Conservation (phyloP, 2,329 filamentous ascomycete species). For the Monosporascus sp. region DNA sequence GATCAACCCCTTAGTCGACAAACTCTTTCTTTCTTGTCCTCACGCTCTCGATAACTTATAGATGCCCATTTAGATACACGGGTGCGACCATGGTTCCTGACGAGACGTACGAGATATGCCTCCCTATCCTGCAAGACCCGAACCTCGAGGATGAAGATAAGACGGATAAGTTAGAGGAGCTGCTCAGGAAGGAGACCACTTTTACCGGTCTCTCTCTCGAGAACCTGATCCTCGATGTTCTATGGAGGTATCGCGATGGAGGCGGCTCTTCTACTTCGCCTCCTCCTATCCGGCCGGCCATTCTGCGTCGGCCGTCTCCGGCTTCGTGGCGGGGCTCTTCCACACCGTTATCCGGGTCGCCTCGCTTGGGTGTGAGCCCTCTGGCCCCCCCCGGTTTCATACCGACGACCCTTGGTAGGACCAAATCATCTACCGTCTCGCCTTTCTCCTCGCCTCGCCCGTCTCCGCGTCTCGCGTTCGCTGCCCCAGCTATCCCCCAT, state of each 20-base stretch:
- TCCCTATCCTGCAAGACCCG: slow-evolving; percentile 79
- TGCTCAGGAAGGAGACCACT: slow-evolving; percentile 72
- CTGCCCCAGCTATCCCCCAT: slow-evolving; percentile 85
- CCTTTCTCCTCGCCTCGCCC: slow-evolving; percentile 92
- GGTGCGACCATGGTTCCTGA: slow-evolving; percentile 75
- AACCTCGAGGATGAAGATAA: slow-evolving; percentile 90
- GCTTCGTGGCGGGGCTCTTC: slow-evolving; percentile 85
- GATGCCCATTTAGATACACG: slow-evolving; percentile 8
- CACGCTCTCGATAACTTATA: slow-evolving; percentile 2
- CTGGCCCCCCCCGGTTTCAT: slow-evolving; percentile 79
- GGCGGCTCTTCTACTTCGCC: slow-evolving; percentile 65
- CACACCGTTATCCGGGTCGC: slow-evolving; percentile 78
- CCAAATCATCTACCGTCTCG: slow-evolving; percentile 73
- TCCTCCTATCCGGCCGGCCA: slow-evolving; percentile 79
- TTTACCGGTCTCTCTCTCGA: slow-evolving; percentile 75
- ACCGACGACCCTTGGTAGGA: slow-evolving; percentile 69
- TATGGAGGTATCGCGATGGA: slow-evolving; percentile 77
- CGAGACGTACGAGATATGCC: slow-evolving; percentile 84
- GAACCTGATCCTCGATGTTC: slow-evolving; percentile 81
- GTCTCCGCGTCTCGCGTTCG: slow-evolving; percentile 84
- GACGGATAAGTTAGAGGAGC: slow-evolving; percentile 82
- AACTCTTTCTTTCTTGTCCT: slow-evolving; percentile 6
- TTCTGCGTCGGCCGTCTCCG: slow-evolving; percentile 85
- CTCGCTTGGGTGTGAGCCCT: slow-evolving; percentile 75
- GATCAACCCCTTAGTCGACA: background rate